Base-by-base conservation (phyloP, 108 stramenopile genomes). In the Cyclotella cryptica region DNA sequence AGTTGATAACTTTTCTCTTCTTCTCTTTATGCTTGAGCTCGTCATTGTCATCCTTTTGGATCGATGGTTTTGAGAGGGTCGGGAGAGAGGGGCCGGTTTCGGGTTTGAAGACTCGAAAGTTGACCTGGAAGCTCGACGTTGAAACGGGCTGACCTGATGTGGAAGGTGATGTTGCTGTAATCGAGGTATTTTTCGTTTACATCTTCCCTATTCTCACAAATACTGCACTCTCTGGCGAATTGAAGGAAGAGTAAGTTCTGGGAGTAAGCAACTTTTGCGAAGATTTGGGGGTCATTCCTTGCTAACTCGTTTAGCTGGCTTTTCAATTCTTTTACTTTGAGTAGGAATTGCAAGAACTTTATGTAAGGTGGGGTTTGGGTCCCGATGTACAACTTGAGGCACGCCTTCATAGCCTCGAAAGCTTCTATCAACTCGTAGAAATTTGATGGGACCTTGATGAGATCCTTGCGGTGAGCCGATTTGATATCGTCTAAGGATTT, bases 121-220 rank as follows among this genome's bases (percentile, higher is more conserved):
- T n/a, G 53, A 7, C 53, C 18, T 54, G 53, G 18, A 19, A 54
- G 53, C 10, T 54, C 53, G 53, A 54, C 10, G 18, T 19, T 19
- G 18, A 54, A 18, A 19, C 15, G 53, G 7, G 53, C 17, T 10
- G 10, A 14, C 53, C 7, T n/a, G 53, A 54, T 54, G 53, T n/a
- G n/a, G 21, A 54, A 54, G 18, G 53, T 18, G 53, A 54, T 54
- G 11, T 7, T n/a, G 7, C 15, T 18, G 53, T 18, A 54, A n/a
- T 54, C 53, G 17, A 54, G n/a, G 18, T n/a, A 54, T n/a, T 54
- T 54, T n/a, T 54, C 53, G 21, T 54, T 54, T 7, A 54, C 53
- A n/a, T 54, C 53, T 54, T 54, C 53, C 21, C 53, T 54, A n/a
- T 10, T n/a, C 53, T 54, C 53, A 54, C 53, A 54, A n/a, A n/a